Base-by-base conservation (phyloP, 2,329 filamentous ascomycete species). In the Colletotrichum graminicola region DNA sequence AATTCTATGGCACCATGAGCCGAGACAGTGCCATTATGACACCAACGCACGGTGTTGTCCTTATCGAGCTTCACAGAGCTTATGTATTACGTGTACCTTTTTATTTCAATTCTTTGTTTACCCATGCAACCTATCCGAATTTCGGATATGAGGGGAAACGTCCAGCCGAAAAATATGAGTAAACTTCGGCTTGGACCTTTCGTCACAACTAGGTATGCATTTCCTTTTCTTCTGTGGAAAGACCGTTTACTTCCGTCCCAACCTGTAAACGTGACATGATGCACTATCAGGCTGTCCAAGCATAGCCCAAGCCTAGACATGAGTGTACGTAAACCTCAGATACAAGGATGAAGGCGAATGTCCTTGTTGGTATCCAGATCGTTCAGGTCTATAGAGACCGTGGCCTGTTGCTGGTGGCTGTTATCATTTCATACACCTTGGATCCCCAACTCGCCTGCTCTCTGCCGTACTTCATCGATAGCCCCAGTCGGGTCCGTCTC, bases 401-500 rank as follows among this genome's bases (percentile, higher is more conserved):
- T 12, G 23, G n/a, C 55, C 23, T 39, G 14, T 41, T 23, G 12
- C 5, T n/a, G 36, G n/a, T 26, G 32, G 36, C 32, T 57, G n/a
- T 41, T 41, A 7, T 43, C 55, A 34, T 18, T 10, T 54, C 21
- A 55, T 18, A 34, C 62, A 23, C 62, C 66, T 52, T 66, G n/a
- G 26, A 87, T 86, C 0, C 82, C 85, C 65, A 93, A 76, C 76
- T 92, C 89, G 32, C 82, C 79, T 71, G 82, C 85, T 73, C 82
- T 84, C 65, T 76, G 79, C 57, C 81, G 80, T 32, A 94, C 86
- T 76, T 91, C 89, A 57, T 90, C 86, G 64, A 94, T 82, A 1
- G 87, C 91, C 3, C 84, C 87, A 8, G 82, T 76, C 8, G 85
- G 80, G 73, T 95, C 91, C 4, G 86, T 88, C 68, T 84, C 84